Evolutionary conservation across 257 asterid species (phyloP).

Genomic region (Coffea canephora): DNA sequence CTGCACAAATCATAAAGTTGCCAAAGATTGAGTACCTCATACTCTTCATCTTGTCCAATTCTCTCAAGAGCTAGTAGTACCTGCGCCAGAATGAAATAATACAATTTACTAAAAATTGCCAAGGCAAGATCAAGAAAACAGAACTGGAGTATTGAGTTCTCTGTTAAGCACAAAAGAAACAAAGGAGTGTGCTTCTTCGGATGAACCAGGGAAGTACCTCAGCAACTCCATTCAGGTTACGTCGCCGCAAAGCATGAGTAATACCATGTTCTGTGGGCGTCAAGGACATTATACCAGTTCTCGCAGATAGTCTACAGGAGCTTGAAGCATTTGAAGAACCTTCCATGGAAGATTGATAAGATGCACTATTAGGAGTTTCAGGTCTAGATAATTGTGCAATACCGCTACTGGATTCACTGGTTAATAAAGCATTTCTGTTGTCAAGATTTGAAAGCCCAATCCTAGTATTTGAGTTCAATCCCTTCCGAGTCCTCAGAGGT

Average conservation of each 20-base stretch:
- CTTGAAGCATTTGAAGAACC: conserved; percentile 49
- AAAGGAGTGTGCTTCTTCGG: not conserved
- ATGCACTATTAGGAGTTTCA: conserved; percentile 27
- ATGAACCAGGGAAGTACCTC: conserved; percentile 46
- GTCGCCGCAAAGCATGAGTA: conserved; percentile 39
- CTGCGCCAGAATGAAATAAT: conserved; percentile 30
- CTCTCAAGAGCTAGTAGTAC: conserved; percentile 76
- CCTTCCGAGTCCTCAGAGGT: conserved; percentile 44
- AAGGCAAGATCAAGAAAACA: conserved; percentile 12
- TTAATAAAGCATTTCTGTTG: conserved; percentile 33
- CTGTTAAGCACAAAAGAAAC: not conserved
- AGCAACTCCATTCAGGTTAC: conserved; percentile 55
- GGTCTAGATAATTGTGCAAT: conserved; percentile 28
- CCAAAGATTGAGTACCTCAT: conserved; percentile 53
- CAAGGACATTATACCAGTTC: conserved; percentile 26
- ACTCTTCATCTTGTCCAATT: conserved; percentile 66
- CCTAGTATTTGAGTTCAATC: conserved; percentile 34
- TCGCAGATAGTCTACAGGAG: conserved; percentile 42
- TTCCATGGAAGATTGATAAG: conserved; percentile 28
- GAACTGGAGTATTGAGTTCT: not conserved
- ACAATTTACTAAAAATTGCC: conserved; percentile 1
- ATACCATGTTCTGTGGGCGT: conserved; percentile 37
- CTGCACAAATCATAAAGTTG: not conserved
- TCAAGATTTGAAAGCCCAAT: conserved; percentile 32
- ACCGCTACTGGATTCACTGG: conserved; percentile 26